Percentiles rank a stretch among this genome's conserved stretches.
Conservation (phyloP, 768 basidiomycete genomes). For the Lepiota venenata region DNA sequence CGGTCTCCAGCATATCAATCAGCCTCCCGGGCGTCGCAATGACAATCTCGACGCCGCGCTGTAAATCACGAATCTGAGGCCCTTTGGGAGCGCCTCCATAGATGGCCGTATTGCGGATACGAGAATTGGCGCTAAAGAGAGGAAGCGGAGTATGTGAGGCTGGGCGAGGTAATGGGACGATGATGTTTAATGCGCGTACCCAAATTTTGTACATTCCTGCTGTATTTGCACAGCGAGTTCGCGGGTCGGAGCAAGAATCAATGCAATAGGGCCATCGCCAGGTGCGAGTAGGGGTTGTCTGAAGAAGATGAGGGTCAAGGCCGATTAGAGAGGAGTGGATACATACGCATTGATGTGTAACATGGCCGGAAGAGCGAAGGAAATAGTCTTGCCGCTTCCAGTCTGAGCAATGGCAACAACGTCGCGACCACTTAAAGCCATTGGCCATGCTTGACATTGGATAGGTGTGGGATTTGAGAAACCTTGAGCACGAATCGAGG, state of each 20-base stretch:
- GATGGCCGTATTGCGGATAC: constrained; percentile 97
- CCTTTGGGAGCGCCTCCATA: constrained; percentile 99
- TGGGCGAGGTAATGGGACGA: neutral
- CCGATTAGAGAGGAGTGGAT: constrained; percentile 11
- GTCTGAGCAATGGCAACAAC: constrained; percentile 97
- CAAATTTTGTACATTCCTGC: constrained; percentile 98
- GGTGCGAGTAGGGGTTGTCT: constrained; percentile 91
- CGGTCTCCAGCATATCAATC: constrained; percentile 97
- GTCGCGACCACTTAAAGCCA: constrained; percentile 94
- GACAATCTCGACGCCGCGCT: constrained; percentile 95
- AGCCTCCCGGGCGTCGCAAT: constrained; percentile 99
- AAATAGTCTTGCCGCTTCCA: constrained; percentile 97
- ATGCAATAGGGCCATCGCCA: constrained; percentile 96
- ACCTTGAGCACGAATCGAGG: constrained; percentile 91
- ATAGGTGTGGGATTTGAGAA: constrained; percentile 91
- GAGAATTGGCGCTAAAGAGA: constrained; percentile 68
- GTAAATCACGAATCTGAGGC: constrained; percentile 95
- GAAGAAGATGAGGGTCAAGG: constrained; percentile 11
- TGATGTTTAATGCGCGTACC: constrained; percentile 41
- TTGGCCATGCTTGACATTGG: constrained; percentile 99
- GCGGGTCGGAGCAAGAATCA: constrained; percentile 95
- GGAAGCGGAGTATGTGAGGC: neutral
- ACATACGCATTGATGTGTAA: constrained; percentile 98
- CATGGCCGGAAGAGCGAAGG: constrained; percentile 99
- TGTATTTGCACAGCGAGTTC: constrained; percentile 99